Evolutionary conservation across 805 yeast genomes (phyloP).

Genomic region (Sugiyamaella valdiviana): DNA sequence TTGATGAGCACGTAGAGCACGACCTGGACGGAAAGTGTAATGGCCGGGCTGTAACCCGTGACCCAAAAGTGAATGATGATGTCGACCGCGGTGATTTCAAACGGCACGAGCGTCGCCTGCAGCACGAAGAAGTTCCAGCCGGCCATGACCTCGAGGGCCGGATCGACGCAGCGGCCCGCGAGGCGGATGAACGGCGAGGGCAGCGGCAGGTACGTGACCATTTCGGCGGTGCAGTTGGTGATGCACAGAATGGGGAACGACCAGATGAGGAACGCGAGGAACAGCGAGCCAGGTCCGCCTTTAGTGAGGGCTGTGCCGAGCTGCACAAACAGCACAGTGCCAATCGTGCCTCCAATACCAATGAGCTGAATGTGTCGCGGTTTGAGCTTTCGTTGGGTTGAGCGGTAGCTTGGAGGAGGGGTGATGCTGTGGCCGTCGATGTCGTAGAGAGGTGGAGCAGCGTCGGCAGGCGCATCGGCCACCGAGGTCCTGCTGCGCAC

Average conservation of each 20-base stretch:
- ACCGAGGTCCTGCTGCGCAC: background rate
- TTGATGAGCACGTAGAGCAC: slow-evolving; percentile 59
- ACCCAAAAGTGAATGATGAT: slow-evolving; percentile 78
- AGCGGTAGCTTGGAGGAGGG: slow-evolving; percentile 16
- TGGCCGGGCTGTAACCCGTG: slow-evolving; percentile 66
- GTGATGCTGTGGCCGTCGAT: background rate
- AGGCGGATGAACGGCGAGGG: slow-evolving; percentile 69
- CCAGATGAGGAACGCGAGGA: slow-evolving; percentile 64
- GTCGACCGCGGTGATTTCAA: slow-evolving; percentile 75
- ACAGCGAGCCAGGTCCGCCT: slow-evolving; percentile 65
- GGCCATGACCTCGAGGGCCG: slow-evolving; percentile 64
- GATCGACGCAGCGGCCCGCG: slow-evolving; percentile 71
- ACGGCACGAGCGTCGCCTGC: slow-evolving; percentile 73
- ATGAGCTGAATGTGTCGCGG: slow-evolving; percentile 73
- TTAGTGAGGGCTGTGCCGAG: slow-evolving; percentile 56
- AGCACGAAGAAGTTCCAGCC: slow-evolving; percentile 78
- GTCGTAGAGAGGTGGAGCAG: background rate
- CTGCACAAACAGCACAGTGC: slow-evolving; percentile 71
- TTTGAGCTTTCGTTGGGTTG: slow-evolving; percentile 45
- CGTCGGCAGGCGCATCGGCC: background rate
- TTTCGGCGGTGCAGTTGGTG: slow-evolving; percentile 69
- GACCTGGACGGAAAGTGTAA: slow-evolving; percentile 58
- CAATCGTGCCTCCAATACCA: slow-evolving; percentile 77
- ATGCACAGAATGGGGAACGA: slow-evolving; percentile 61
- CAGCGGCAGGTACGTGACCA: slow-evolving; percentile 70